phyloP scores from a whole-genome alignment of 148 eudicot species.

The Fagopyrum esculentum region DNA sequence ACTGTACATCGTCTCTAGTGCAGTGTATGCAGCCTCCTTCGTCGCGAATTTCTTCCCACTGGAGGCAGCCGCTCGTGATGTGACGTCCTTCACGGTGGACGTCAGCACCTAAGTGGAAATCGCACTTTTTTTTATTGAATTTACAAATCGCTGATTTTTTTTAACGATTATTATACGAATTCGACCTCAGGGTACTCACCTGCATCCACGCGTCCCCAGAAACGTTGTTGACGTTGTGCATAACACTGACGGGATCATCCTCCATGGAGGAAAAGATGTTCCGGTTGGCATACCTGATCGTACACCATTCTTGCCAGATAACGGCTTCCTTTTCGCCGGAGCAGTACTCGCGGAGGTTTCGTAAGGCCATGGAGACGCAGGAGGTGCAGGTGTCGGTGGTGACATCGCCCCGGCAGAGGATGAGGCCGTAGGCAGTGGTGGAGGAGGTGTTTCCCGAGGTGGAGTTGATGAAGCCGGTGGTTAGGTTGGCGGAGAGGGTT shows the following conservation, averaged over 20 bases:
- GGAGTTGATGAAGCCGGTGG: slow-evolving; percentile 11
- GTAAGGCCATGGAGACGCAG: slow-evolving; percentile 11
- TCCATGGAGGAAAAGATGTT: slow-evolving; percentile 1
- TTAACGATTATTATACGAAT: no score
- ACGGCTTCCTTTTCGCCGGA: slow-evolving; percentile 9
- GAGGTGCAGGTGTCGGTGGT: not conserved
- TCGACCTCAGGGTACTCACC: no score
- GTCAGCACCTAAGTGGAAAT: not conserved
- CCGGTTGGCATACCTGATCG: slow-evolving; percentile 18
- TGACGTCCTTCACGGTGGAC: slow-evolving; percentile 11
- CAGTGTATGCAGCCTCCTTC: slow-evolving; percentile 5
- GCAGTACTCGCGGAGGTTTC: slow-evolving; percentile 2
- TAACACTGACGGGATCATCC: not conserved
- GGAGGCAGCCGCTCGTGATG: slow-evolving; percentile 9
- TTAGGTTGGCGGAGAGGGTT: slow-evolving; percentile 13
- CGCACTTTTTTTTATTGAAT: no score
- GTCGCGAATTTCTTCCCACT: slow-evolving; percentile 20
- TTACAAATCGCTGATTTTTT: no score
- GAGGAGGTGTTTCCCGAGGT: not conserved
- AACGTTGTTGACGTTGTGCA: not conserved
- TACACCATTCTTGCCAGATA: slow-evolving; percentile 22
- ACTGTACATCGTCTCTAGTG: slow-evolving; percentile 12
- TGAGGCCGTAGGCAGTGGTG: slow-evolving; percentile 20
- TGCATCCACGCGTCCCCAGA: not conserved
- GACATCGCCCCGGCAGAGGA: slow-evolving; percentile 22